Evolutionary conservation across 2,329 filamentous ascomycete species (phyloP), one percentile per base, ranked within the genome.

Genomic region (Blastomyces silverae): DNA sequence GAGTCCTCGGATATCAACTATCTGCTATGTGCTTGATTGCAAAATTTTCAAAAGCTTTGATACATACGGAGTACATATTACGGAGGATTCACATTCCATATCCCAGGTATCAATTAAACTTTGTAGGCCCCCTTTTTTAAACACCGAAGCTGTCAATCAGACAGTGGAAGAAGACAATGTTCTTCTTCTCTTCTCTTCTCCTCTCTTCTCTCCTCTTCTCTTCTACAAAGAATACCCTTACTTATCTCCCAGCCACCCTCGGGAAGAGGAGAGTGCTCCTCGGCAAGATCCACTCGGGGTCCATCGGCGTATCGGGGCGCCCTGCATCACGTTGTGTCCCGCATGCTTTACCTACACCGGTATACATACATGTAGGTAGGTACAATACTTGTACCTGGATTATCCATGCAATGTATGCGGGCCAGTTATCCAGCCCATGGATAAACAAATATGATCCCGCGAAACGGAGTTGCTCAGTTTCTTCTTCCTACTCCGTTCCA

Each of bases 311-410:
- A 34, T 55, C 53, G 53, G 53, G 53, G 34, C 20, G 8, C 15
- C 15, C 53, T 37, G 53, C 53, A 37, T 56, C 31, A 56, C 37
- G 53, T 20, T n/a, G 53, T 56, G 53, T n/a, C 53, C 28, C 37
- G 28, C 53, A 56, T 34, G 15, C 48, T 25, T 52, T 28, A n/a
- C 28, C 5, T 56, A 37, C 13, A 28, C 25, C 13, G 22, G 52
- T 56, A 31, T 31, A 6, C 31, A 56, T n/a, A 13, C 28, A 55
- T 55, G 25, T 25, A 28, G 15, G 53, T 34, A 44, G 13, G 39
- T 44, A 44, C 39, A 15, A 7, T 34, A 34, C 31, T 5, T 34
- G 31, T 20, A 44, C 42, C 31, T 52, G 20, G 48, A 10, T n/a
- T n/a, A n/a, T n/a, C n/a, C 11, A 50, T 22, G 10, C 8, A 50